Conservation (phyloP, 257 asterid genomes). For the Mentha longifolia region DNA sequence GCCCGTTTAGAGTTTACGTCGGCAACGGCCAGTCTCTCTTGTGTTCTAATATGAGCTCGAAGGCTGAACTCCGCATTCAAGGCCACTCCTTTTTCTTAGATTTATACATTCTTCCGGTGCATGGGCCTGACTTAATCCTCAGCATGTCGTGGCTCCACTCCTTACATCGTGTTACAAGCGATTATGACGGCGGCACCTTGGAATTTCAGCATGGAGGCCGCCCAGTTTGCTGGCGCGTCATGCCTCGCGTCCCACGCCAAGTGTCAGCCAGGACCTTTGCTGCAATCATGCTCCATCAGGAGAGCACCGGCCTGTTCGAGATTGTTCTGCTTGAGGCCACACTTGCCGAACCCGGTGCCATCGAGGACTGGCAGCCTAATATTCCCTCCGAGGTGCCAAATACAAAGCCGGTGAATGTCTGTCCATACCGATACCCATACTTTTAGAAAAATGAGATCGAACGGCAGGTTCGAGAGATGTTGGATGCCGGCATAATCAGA, state of each 20-base stretch:
- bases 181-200: neutral
- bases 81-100: no score
- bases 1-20: neutral
- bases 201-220: neutral
- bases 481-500: no score
- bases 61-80: neutral
- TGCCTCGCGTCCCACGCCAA: neutral
- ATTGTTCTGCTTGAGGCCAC: neutral
- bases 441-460: no score
- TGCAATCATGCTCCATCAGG: neutral
- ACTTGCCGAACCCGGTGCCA: neutral
- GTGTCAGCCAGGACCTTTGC: neutral
- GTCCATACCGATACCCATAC: no score
- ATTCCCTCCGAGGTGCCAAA: no score
- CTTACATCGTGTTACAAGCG: neutral
- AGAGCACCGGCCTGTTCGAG: neutral
- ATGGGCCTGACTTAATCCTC: neutral
- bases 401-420: no score
- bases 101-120: neutral
- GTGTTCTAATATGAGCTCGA: neutral
- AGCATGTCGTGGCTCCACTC: neutral
- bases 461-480: no score
- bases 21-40: neutral
- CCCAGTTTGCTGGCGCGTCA: neutral
- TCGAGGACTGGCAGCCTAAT: neutral